phyloP scores from a whole-genome alignment of 73 alveolate genomes.

The Uronychia setigera region DNA sequence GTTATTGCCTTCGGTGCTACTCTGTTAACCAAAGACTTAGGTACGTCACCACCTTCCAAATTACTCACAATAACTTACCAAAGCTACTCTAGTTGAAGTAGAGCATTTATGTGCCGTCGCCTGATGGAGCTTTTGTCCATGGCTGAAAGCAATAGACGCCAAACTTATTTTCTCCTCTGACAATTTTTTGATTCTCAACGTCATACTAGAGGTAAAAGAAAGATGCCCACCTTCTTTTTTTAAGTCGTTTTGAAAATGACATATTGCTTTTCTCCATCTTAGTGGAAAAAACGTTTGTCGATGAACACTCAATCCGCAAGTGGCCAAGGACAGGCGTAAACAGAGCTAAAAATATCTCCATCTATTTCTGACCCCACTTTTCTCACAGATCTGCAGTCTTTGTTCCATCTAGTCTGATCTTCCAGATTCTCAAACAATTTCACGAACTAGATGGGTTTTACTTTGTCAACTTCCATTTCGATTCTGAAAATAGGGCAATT shows the following conservation, averaged over 20 bases:
- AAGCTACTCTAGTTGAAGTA: not conserved
- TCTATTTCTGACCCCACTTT: not conserved
- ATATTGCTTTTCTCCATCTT: not conserved
- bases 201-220: not conserved
- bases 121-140: not conserved
- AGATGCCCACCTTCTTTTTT: not conserved
- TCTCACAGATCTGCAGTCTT: conserved; percentile 1
- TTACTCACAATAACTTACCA: not conserved
- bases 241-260: not conserved
- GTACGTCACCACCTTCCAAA: not conserved
- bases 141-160: not conserved
- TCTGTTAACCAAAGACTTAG: not conserved
- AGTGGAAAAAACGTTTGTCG: not conserved
- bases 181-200: not conserved
- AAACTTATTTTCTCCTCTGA: not conserved
- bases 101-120: not conserved
- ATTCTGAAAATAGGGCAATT: not conserved
- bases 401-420: not conserved
- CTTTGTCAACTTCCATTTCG: not conserved
- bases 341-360: not conserved
- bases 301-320: not conserved
- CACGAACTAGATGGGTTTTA: not conserved
- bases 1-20: not conserved
- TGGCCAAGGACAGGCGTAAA: not conserved
- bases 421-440: not conserved